phyloP scores from a whole-genome alignment of 805 yeast species.

The Komagataella kurtzmanii region DNA sequence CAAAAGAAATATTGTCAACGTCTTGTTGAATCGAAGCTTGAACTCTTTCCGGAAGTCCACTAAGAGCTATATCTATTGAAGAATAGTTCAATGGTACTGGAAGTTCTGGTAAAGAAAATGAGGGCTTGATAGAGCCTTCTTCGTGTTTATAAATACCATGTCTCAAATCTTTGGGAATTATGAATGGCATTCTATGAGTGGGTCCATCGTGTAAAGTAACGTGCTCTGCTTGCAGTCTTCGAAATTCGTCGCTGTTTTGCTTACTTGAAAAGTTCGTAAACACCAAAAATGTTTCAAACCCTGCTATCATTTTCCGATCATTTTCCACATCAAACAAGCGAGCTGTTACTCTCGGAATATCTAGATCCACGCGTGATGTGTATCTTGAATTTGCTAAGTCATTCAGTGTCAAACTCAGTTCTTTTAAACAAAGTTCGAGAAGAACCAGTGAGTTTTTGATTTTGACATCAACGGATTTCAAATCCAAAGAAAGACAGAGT shows the following conservation, averaged over 20 bases:
- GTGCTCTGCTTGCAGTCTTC: constrained; percentile 49
- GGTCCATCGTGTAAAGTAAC: constrained; percentile 67
- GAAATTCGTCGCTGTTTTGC: constrained; percentile 28
- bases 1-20: not conserved
- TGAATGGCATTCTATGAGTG: constrained; percentile 65
- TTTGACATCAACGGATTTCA: constrained; percentile 30
- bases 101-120: constrained; percentile 50
- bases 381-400: constrained; percentile 64
- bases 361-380: constrained; percentile 36
- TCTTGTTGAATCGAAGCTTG: not conserved
- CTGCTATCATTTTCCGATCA: constrained; percentile 8
- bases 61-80: not conserved
- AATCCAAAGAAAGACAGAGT: constrained; percentile 43
- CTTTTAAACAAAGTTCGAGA: constrained; percentile 11
- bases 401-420: constrained; percentile 30
- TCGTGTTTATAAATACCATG: constrained; percentile 32
- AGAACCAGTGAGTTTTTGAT: constrained; percentile 3
- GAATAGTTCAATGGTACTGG: constrained; percentile 34
- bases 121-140: constrained; percentile 40
- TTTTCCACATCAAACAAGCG: constrained; percentile 5
- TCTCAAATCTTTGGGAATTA: constrained; percentile 31
- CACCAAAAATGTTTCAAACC: constrained; percentile 42
- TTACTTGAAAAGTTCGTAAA: constrained; percentile 49
- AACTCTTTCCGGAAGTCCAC: not conserved
- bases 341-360: constrained; percentile 32